These are phyloP conservation scores for Pythium monospermum DNA, from an alignment of 352 stramenopile genomes.

Conservation along the genomic window DNA sequence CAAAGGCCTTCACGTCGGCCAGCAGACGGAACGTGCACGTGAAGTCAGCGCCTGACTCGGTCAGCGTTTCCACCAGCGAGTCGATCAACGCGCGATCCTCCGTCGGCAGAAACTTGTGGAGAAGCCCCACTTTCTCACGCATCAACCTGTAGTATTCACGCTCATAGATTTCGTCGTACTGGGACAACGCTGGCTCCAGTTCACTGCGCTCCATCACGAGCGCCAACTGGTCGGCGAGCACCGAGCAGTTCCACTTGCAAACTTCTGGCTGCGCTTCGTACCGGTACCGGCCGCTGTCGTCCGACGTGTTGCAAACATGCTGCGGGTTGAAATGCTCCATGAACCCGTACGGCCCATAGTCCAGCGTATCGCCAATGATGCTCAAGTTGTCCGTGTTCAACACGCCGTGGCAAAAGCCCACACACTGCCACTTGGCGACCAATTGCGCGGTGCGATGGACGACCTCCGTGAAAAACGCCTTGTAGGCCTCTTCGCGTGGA, in stretches of 20 bases:
- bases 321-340: conserved; percentile 88
- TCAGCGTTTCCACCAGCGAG: conserved; percentile 49
- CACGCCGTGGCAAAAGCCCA: conserved; percentile 91
- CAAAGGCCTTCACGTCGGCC: conserved; percentile 36
- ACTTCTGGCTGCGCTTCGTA: conserved; percentile 81
- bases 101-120: conserved; percentile 20
- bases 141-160: conserved; percentile 55
- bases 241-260: conserved; percentile 81
- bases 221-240: conserved; percentile 62
- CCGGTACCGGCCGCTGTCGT: conserved; percentile 73
- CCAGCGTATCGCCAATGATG: conserved; percentile 87
- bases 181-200: conserved; percentile 25
- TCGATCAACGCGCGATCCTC: conserved; percentile 48
- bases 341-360: conserved; percentile 92
- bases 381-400: conserved; percentile 94
- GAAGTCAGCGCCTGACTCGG: conserved; percentile 68
- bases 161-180: conserved; percentile 46
- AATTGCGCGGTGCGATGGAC: conserved; percentile 67
- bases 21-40: conserved; percentile 70
- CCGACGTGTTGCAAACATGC: conserved; percentile 80
- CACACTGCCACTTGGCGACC: conserved; percentile 75
- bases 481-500: conserved; percentile 21
- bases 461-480: conserved; percentile 60
- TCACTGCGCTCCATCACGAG: conserved; percentile 36
- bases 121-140: conserved; percentile 63